A percentile compares a stretch with the other conserved stretches of the same genome.
phyloP scores from a whole-genome alignment of 2,329 filamentous ascomycete genomes.

The Phialocephala sp. region DNA sequence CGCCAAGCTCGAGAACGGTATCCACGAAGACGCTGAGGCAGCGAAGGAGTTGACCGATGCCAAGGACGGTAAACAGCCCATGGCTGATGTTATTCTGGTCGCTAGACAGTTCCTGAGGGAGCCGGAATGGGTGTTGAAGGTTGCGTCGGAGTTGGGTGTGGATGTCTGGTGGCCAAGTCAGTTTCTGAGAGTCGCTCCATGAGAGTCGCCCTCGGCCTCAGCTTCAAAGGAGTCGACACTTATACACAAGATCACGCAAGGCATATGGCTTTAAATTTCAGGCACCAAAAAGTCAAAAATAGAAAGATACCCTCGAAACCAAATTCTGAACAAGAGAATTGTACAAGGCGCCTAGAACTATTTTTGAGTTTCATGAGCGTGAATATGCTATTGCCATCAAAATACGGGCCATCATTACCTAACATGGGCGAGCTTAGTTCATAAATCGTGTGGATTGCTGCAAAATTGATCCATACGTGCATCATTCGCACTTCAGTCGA shows the following conservation, averaged over 20 bases:
- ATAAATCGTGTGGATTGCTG: too few species aligned
- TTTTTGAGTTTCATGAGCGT: too few species aligned
- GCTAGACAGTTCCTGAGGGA: constrained; percentile 81
- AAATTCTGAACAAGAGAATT: too few species aligned
- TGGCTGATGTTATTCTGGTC: constrained; percentile 72
- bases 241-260: background rate
- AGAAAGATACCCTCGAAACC: too few species aligned
- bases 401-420: too few species aligned
- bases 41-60: constrained; percentile 22
- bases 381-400: too few species aligned
- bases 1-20: background rate
- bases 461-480: too few species aligned
- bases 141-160: constrained; percentile 74
- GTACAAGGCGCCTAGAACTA: too few species aligned
- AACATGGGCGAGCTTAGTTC: too few species aligned
- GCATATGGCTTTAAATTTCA: background rate
- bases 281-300: too few species aligned
- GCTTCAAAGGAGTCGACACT: background rate
- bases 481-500: too few species aligned
- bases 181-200: background rate
- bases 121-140: constrained; percentile 75
- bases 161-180: constrained; percentile 66
- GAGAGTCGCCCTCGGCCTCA: background rate
- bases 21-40: background rate
- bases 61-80: background rate